Evolutionary conservation across 352 stramenopile genomes (phyloP).

Genomic region (Phytophthora sp.): DNA sequence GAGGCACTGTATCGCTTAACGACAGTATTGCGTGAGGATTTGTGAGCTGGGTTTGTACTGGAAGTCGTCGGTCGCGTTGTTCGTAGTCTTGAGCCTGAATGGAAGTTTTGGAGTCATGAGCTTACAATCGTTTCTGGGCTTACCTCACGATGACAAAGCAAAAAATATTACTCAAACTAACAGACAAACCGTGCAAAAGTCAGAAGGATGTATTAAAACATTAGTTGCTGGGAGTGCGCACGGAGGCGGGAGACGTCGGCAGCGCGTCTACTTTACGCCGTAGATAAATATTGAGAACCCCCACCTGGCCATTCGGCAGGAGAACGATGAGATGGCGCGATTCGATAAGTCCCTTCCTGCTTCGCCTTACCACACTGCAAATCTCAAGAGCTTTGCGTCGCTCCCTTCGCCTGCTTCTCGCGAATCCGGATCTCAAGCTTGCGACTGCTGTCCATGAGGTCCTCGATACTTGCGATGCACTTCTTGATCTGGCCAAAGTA

Average conservation of each 20-base stretch:
- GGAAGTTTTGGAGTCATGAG: too few species aligned
- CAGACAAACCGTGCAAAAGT: too few species aligned
- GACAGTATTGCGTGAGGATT: conserved; percentile 8
- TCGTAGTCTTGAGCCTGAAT: too few species aligned
- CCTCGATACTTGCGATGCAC: conserved; percentile 34
- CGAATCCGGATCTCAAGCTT: conserved; percentile 25
- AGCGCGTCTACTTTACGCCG: conserved; percentile 9
- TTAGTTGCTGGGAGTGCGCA: neutral
- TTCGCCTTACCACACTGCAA: conserved; percentile 8
- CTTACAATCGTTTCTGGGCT: too few species aligned
- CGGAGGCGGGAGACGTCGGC: neutral
- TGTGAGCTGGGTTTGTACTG: conserved; percentile 9
- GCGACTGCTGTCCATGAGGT: conserved; percentile 36
- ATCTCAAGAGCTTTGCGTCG: conserved; percentile 4
- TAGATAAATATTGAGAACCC: conserved; percentile 47
- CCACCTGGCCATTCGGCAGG: too few species aligned
- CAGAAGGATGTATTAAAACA: too few species aligned
- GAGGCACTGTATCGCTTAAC: conserved; percentile 35
- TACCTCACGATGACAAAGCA: too few species aligned
- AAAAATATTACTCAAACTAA: too few species aligned
- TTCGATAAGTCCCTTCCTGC: too few species aligned
- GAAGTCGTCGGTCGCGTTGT: too few species aligned
- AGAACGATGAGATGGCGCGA: too few species aligned
- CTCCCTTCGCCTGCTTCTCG: conserved; percentile 21
- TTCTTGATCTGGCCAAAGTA: conserved; percentile 39